These are phyloP conservation scores for Penicillium sp. DNA, from an alignment of 2,329 filamentous ascomycete genomes.

Conservation along the genomic window DNA sequence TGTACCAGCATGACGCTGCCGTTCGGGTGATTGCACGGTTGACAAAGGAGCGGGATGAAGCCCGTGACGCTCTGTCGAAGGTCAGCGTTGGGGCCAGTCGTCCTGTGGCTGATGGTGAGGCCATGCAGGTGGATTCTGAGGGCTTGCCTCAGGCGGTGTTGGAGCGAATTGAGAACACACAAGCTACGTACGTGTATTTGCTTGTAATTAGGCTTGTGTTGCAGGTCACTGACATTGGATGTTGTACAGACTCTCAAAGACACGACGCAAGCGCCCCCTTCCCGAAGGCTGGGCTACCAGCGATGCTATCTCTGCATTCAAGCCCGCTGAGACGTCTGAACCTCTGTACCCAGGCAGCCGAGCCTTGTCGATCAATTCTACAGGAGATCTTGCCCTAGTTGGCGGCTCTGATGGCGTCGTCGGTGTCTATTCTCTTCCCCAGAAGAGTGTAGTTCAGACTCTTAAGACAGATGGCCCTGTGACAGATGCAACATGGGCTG, in stretches of 20 bases:
- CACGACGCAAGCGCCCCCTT: slow-evolving; percentile 83
- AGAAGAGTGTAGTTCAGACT: slow-evolving; percentile 71
- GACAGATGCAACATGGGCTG: slow-evolving; percentile 61
- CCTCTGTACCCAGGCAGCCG: slow-evolving; percentile 60
- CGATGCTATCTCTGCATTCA: slow-evolving; percentile 66
- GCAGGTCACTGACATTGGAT: slow-evolving; percentile 7
- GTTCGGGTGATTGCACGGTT: slow-evolving; percentile 89
- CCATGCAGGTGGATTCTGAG: slow-evolving; percentile 88
- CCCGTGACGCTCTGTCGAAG: slow-evolving; percentile 82
- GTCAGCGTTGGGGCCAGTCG: slow-evolving; percentile 68
- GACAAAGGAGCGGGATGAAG: slow-evolving; percentile 89
- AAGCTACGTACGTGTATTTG: slow-evolving; percentile 66
- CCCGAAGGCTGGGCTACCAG: slow-evolving; percentile 81
- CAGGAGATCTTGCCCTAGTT: slow-evolving; percentile 68
- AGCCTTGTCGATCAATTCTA: slow-evolving; percentile 58
- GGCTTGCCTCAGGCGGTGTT: slow-evolving; percentile 71
- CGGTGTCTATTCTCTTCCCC: slow-evolving; percentile 75
- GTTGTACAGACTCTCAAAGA: slow-evolving; percentile 70
- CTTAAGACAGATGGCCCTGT: slow-evolving; percentile 66
- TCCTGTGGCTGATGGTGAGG: slow-evolving; percentile 64
- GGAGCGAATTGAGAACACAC: slow-evolving; percentile 74
- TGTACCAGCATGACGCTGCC: slow-evolving; percentile 98
- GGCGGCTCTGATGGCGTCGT: slow-evolving; percentile 73
- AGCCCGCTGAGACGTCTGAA: slow-evolving; percentile 55
- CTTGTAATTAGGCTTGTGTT: not conserved